These are phyloP conservation scores for Trametopsis cervina DNA, from an alignment of 768 basidiomycete species.

Conservation along the genomic window DNA sequence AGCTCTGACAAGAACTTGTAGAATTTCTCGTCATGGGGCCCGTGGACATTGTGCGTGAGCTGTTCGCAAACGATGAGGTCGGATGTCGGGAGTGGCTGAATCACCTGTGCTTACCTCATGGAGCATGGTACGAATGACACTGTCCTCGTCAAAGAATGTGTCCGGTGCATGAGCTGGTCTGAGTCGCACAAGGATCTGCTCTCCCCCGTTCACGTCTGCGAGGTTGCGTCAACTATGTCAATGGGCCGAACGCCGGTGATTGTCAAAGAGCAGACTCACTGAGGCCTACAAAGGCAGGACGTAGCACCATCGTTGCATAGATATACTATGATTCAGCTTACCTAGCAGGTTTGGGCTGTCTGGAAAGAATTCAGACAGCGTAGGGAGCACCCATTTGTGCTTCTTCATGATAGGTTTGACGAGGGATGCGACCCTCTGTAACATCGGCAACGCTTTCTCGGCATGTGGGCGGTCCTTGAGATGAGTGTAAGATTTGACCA, in stretches of 20 bases:
- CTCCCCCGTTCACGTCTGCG: conserved; percentile 69
- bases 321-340: conserved; percentile 25
- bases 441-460: conserved; percentile 58
- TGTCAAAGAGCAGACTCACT: conserved; percentile 24
- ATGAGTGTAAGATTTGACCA: conserved; percentile 63
- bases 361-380: conserved; percentile 86
- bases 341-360: conserved; percentile 66
- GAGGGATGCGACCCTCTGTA: conserved; percentile 65
- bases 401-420: conserved; percentile 95
- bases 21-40: conserved; percentile 83
- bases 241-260: not conserved
- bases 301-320: not conserved
- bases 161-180: conserved; percentile 62
- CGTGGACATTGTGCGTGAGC: conserved; percentile 87
- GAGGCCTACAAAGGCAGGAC: conserved; percentile 25
- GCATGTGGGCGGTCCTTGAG: conserved; percentile 62
- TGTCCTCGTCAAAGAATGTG: conserved; percentile 69
- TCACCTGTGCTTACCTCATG: conserved; percentile 61
- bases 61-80: conserved; percentile 23
- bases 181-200: conserved; percentile 79
- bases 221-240: conserved; percentile 16
- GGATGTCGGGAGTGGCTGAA: not conserved
- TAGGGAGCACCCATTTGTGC: conserved; percentile 70
- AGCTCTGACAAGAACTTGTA: conserved; percentile 66
- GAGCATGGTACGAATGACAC: conserved; percentile 78